These are phyloP conservation scores for Schizopora paradoxa DNA, from an alignment of 1,284 basidiomycete species.

Conservation along the genomic window DNA sequence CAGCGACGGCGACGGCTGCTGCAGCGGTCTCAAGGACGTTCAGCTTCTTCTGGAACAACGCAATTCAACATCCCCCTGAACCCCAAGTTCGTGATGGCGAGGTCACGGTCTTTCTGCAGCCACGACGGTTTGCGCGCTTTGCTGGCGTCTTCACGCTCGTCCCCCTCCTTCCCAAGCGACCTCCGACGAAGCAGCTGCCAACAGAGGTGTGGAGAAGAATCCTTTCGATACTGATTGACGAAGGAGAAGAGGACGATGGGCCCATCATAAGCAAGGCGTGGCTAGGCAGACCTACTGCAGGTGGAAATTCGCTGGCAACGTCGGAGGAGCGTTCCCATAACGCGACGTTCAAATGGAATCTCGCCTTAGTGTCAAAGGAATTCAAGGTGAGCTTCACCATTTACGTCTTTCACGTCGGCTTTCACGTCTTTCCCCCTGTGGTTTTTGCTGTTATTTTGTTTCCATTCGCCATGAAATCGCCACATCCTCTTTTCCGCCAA, in stretches of 20 bases:
- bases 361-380: constrained; percentile 62
- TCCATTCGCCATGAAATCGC: too few relatives aligned
- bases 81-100: too few relatives aligned
- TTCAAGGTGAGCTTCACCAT: constrained; percentile 54
- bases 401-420: too few relatives aligned
- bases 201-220: constrained; percentile 67
- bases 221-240: constrained; percentile 46
- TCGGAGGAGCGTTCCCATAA: constrained; percentile 19
- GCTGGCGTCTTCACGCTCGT: constrained; percentile 62
- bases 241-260: too few relatives aligned
- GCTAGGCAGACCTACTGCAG: constrained; percentile 4
- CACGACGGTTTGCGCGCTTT: constrained; percentile 35
- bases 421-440: too few relatives aligned
- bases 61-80: too few relatives aligned
- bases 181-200: constrained; percentile 51
- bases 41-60: too few relatives aligned
- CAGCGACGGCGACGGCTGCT: too few relatives aligned
- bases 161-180: constrained; percentile 54
- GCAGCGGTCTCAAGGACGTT: too few relatives aligned
- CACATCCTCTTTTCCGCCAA: too few relatives aligned
- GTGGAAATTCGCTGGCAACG: constrained; percentile 3
- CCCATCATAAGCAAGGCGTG: too few relatives aligned
- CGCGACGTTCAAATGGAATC: constrained; percentile 29
- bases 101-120: constrained; percentile 30
- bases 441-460: too few relatives aligned